Evolutionary conservation across 257 asterid species (phyloP), one percentile per base, ranked within the genome.

Genomic region (Catharanthus roseus): DNA sequence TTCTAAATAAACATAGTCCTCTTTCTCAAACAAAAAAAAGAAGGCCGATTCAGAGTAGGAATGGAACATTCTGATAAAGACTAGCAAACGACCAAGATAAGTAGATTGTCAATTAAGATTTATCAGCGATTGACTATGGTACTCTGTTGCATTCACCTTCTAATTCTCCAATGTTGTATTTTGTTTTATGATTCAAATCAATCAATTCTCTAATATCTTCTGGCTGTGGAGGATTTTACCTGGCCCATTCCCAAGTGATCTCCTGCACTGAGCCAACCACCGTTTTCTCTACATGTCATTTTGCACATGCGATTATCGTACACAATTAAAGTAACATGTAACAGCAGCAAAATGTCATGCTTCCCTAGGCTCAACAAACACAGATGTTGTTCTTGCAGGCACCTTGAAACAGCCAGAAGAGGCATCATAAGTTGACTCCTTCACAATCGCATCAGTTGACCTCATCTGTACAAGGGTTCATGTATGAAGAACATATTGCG

Each of bases 331-430:
- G 29, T 60, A 9, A 34, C 42, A 60, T 1, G 33, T 18, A 16
- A 31, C 28, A 38, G 45, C 28, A 19, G 47, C 45, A 34, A 62
- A 61, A 34, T 50, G 26, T 65, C 54, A 76, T 26, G 42, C 34
- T 29, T 29, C 21, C 58, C 96, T 90, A 69, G 77, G 80, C 70
- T 89, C 87, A 38, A 89, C 88, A 42, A 88, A 93, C 70, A 93
- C 96, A 3, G 97, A 75, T 5, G 93, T 80, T 16, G 97, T 93
- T 80, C 97, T 83, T 5, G 84, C 69, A 33, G 99, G 97, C 70
- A 93, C 83, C 24, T 72, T 77, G 79, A 93, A 91, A 67, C 89
- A 77, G 50, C 96, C 96, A 7, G 80, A 77, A n/a, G 86, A 68
- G 12, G 90, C 81, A 74, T 93, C 87, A 10, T 87, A 93, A 11